phyloP scores from a whole-genome alignment of 2,329 filamentous ascomycete genomes.

The Fusarium anthophilum region DNA sequence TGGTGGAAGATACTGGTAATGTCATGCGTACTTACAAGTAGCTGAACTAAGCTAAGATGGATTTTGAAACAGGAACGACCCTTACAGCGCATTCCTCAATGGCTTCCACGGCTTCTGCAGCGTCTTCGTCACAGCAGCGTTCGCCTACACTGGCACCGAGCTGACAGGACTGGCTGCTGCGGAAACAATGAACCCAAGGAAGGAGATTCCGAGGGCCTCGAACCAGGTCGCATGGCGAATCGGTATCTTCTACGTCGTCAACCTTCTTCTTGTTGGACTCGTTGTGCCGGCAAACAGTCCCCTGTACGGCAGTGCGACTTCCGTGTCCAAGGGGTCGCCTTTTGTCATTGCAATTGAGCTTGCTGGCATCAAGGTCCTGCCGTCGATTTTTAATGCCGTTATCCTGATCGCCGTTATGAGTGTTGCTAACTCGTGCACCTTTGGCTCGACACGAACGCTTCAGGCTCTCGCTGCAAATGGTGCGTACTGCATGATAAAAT shows the following conservation, averaged over 20 bases:
- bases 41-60: background rate
- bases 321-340: background rate
- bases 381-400: background rate
- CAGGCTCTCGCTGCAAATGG: background rate
- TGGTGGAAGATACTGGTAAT: background rate
- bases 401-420: background rate
- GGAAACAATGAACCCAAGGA: background rate
- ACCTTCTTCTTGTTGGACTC: background rate
- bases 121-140: background rate
- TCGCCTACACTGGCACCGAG: background rate
- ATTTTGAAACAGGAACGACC: background rate
- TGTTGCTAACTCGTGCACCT: background rate
- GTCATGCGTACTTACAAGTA: background rate
- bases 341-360: background rate
- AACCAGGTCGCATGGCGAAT: background rate
- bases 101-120: background rate
- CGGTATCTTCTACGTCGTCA: background rate
- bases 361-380: background rate
- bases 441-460: background rate
- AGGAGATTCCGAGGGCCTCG: background rate
- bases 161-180: background rate
- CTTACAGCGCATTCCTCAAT: background rate
- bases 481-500: background rate
- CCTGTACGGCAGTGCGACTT: background rate
- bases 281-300: background rate